Base-by-base conservation (phyloP, 2,329 filamentous ascomycete species). In the Cercospora beticola region DNA sequence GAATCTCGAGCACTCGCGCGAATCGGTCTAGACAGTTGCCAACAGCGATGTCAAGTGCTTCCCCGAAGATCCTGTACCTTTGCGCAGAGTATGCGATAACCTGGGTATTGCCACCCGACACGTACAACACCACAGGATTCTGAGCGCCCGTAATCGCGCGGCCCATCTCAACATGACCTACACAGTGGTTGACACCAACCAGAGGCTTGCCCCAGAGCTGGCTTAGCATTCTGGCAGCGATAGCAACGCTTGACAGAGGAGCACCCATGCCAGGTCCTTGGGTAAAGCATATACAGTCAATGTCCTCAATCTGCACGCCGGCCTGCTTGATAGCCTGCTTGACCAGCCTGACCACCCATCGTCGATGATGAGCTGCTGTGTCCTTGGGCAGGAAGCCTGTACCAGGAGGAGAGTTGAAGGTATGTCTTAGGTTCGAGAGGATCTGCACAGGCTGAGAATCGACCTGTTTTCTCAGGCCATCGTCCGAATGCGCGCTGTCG, bases 81-180 rank as follows among this genome's bases (percentile, higher is more conserved):
- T 94, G 92, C 72, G 94, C 92, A 40, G 93, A 93, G 82, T 98
- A 99, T 58, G 95, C 95, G 73, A 98, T 98, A 28, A 98, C 94
- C 82, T 99, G 94, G 14, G 94, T 97, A 83, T 99, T 99, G 68
- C 95, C 95, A 70, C 95, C 95, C 23, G 89, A 93, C 49, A 98
- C 95, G 81, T 99, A 99, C 46, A 99, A 85, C 59, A 99, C 95
- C 40, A 98, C 94, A 0, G 95, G 95, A 81, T 99, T 94, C 26
- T 87, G 83, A 16, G 95, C 93, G 68, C 92, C 92, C 4, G 95
- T 98, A 78, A 99, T 97, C 68, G 91, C 87, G 62, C 95, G 87
- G 33, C 95, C 95, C 95, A 99, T 99, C 83, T 99, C 95, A 76
- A 99, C 98, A 81, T 99, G 95, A 54, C 95, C 95, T 59, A 99